phyloP scores from a whole-genome alignment of 1,139 yeast genomes.

The Protomyces pachydermus region DNA sequence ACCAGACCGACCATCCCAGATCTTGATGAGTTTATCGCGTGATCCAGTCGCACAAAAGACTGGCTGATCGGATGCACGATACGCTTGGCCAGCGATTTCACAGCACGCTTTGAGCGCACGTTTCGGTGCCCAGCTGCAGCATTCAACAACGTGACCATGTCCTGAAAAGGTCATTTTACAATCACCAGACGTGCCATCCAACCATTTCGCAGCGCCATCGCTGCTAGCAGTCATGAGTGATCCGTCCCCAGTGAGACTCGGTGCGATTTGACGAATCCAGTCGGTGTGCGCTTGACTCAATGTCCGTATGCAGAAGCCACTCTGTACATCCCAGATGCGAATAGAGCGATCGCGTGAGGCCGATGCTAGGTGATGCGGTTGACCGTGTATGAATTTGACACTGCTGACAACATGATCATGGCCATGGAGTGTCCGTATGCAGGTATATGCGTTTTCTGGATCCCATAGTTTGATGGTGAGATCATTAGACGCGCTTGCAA shows the following conservation, averaged over 20 bases:
- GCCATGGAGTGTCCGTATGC: conserved; percentile 67
- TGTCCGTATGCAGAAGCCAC: conserved; percentile 58
- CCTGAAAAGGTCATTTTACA: conserved; percentile 59
- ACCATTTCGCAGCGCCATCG: conserved; percentile 69
- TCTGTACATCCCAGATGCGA: conserved; percentile 68
- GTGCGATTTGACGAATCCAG: conserved; percentile 74
- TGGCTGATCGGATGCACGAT: conserved; percentile 13
- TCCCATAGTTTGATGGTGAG: conserved; percentile 69
- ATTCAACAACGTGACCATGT: conserved; percentile 80
- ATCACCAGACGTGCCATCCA: conserved; percentile 60
- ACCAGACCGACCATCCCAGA: conserved; percentile 75
- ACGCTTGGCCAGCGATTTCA: conserved; percentile 36
- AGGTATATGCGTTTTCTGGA: conserved; percentile 48
- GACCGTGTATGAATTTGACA: conserved; percentile 49
- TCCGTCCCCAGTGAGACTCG: conserved; percentile 35
- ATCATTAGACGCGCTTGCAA: conserved; percentile 69
- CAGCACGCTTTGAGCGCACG: conserved; percentile 51
- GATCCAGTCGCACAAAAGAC: conserved; percentile 64
- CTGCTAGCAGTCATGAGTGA: conserved; percentile 62
- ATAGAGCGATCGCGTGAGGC: conserved; percentile 74
- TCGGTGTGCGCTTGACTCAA: conserved; percentile 77
- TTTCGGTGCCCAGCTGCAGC: conserved; percentile 61
- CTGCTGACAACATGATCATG: conserved; percentile 84
- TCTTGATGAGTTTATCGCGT: conserved; percentile 66
- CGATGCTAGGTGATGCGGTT: conserved; percentile 51